Evolutionary conservation across 1,284 basidiomycete genomes (phyloP), one percentile per base, ranked within the genome.

Genomic region (Sanghuangporus sanghuang): DNA sequence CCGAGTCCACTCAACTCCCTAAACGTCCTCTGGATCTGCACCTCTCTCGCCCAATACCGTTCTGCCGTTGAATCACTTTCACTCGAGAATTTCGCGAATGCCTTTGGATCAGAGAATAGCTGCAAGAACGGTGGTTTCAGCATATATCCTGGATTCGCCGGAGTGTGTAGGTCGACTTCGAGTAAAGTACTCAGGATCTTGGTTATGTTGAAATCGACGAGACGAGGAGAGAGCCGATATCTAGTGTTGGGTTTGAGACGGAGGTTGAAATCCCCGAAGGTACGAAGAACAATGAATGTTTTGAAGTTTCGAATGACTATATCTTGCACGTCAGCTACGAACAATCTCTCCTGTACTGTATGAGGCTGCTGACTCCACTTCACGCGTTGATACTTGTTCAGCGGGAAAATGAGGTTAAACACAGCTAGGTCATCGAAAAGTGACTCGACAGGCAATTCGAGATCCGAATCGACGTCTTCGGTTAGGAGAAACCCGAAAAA

Each of bases 191-290:
- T 74, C n/a, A 81, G 68, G 52, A 77, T 64, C 66, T 81, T 81
- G 7, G 74, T 75, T 8, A 77, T 75, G 62, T 81, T 82, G 69
- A 82, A 82, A 64, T 82, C 80, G 14, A 82, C 76, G n/a, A 81
- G 70, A 39, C 81, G 78, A 6, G 78, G 76, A 0, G 79, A 81
- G 16, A 81, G 74, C 5, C 80, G 76, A 66, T 80, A 82, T 11
- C 69, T 68, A 16, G 62, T 62, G 6, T 76, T 76, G 23, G 53
- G 64, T 23, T 71, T 69, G 35, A 79, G 69, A 23, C 67, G 63
- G 27, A 70, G 62, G 8, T 69, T 66, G 49, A 65, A 71, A 12
- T 71, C 72, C 12, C 75, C 74, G 77, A 77, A 81, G 2, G 75
- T 75, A n/a, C 73, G 72, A 23, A 81, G 55, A 0, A 70, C 64